phyloP scores from a whole-genome alignment of 2,329 filamentous ascomycete genomes.

The Geosmithia flava region DNA sequence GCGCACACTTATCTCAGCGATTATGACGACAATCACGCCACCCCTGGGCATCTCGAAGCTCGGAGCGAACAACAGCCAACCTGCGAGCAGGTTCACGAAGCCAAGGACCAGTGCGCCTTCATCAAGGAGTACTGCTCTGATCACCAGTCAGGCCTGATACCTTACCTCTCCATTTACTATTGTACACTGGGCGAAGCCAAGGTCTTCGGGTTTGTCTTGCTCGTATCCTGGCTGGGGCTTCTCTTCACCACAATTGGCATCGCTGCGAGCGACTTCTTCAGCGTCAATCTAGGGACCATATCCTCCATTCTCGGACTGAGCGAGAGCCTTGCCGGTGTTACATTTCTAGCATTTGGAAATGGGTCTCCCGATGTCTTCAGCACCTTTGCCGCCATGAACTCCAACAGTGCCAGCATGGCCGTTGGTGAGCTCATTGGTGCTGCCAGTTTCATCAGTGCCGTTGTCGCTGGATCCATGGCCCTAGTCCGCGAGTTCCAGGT shows the following conservation, averaged over 20 bases:
- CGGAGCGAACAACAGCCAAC: conserved; percentile 25
- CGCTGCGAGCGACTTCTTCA: conserved; percentile 96
- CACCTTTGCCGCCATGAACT: conserved; percentile 95
- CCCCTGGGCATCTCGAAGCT: conserved; percentile 10
- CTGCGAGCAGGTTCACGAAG: conserved; percentile 70
- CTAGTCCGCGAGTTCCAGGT: conserved; percentile 92
- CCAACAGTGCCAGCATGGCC: conserved; percentile 92
- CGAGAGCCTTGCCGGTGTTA: conserved; percentile 92
- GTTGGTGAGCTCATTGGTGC: conserved; percentile 92
- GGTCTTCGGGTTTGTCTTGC: conserved; percentile 64
- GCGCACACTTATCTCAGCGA: conserved; percentile 8
- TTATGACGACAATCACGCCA: conserved; percentile 3
- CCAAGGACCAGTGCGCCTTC: conserved; percentile 75
- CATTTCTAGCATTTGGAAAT: conserved; percentile 93
- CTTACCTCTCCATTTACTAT: conserved; percentile 86
- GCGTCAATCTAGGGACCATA: conserved; percentile 90
- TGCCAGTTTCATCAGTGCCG: conserved; percentile 89
- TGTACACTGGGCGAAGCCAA: conserved; percentile 59
- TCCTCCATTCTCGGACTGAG: conserved; percentile 81
- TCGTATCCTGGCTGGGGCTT: conserved; percentile 74
- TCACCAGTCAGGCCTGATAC: conserved; percentile 79
- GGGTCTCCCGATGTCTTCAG: conserved; percentile 97
- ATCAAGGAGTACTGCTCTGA: conserved; percentile 71
- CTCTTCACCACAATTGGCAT: conserved; percentile 97
- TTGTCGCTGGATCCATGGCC: conserved; percentile 95